phyloP scores from a whole-genome alignment of 805 yeast genomes.

The Candida awuae region DNA sequence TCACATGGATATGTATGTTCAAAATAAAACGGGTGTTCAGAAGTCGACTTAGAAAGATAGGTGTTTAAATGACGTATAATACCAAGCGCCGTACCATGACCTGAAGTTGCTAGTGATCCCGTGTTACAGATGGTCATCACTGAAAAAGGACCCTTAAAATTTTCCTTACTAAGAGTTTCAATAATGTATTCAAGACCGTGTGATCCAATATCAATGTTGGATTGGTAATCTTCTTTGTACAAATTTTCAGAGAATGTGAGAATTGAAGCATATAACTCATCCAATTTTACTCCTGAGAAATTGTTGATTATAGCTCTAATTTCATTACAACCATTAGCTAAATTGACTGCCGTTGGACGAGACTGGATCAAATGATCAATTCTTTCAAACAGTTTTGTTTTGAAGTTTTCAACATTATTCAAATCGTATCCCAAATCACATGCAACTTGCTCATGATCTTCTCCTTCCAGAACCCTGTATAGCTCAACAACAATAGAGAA shows the following conservation, averaged over 20 bases:
- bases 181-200: slow-evolving; percentile 69
- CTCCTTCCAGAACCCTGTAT: slow-evolving; percentile 25
- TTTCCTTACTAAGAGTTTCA: slow-evolving; percentile 36
- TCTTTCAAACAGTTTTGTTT: slow-evolving; percentile 34
- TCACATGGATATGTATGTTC: slow-evolving; percentile 80
- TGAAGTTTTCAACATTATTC: slow-evolving; percentile 22
- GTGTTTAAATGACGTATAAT: slow-evolving; percentile 67
- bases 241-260: slow-evolving; percentile 43
- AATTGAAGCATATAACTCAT: slow-evolving; percentile 27
- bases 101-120: slow-evolving; percentile 94
- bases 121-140: slow-evolving; percentile 93
- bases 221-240: slow-evolving; percentile 68
- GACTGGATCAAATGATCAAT: slow-evolving; percentile 65
- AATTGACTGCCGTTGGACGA: slow-evolving; percentile 94
- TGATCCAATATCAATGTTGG: slow-evolving; percentile 70
- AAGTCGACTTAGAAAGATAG: slow-evolving; percentile 26
- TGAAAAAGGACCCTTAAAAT: slow-evolving; percentile 58
- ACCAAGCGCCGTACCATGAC: slow-evolving; percentile 95
- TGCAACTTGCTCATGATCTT: slow-evolving; percentile 10
- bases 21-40: slow-evolving; percentile 36
- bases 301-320: slow-evolving; percentile 28
- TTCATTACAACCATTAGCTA: slow-evolving; percentile 63
- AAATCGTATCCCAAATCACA: slow-evolving; percentile 23
- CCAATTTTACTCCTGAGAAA: slow-evolving; percentile 13
- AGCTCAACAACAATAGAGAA: slow-evolving; percentile 75